Conservation (phyloP, 176 grass and related monocot genomes). For the Areca catechu region DNA sequence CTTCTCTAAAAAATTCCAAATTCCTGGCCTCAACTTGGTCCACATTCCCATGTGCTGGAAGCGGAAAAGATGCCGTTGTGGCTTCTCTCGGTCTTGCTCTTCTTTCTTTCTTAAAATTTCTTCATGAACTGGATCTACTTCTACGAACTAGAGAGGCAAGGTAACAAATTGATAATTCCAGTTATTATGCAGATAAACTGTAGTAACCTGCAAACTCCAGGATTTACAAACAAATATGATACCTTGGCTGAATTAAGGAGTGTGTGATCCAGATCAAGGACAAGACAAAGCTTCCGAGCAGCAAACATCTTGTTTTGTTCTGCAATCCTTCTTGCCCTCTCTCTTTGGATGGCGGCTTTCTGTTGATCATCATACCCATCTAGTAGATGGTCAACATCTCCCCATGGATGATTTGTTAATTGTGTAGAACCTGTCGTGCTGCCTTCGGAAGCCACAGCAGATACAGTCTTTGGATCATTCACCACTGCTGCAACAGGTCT, state of each 20-base stretch:
- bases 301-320: slow-evolving; percentile 89
- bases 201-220: no score
- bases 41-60: slow-evolving; percentile 97
- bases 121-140: slow-evolving; percentile 72
- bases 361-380: slow-evolving; percentile 90
- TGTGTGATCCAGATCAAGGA: slow-evolving; percentile 97
- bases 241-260: slow-evolving; percentile 98
- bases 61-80: slow-evolving; percentile 67
- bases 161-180: not conserved
- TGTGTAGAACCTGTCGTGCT: slow-evolving; percentile 1
- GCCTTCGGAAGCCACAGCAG: slow-evolving; percentile 19
- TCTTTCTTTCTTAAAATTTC: slow-evolving; percentile 90
- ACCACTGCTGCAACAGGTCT: slow-evolving; percentile 24
- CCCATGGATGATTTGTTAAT: slow-evolving; percentile 37
- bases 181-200: no score
- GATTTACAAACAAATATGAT: slow-evolving; percentile 1
- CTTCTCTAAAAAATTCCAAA: slow-evolving; percentile 98
- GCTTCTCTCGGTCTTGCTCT: slow-evolving; percentile 65
- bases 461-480: slow-evolving; percentile 26
- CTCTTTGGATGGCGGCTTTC: slow-evolving; percentile 88
- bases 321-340: slow-evolving; percentile 78
- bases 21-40: slow-evolving; percentile 94
- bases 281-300: slow-evolving; percentile 74
- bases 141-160: slow-evolving; percentile 54
- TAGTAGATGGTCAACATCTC: slow-evolving; percentile 73